Base-by-base conservation (phyloP, 1,284 basidiomycete species). In the Leccinum huronense region DNA sequence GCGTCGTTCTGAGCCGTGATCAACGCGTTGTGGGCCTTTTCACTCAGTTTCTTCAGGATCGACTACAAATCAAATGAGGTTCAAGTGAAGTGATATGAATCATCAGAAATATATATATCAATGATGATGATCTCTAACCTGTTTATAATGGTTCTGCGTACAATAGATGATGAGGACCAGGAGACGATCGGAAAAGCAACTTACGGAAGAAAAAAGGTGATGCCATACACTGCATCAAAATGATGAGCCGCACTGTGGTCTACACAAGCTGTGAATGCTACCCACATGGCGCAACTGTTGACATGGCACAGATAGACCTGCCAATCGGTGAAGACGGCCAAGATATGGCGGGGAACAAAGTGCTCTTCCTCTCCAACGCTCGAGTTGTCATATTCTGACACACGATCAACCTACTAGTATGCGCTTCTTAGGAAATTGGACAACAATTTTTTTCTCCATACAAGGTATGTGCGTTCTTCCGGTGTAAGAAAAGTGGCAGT, bases 141-240 rank as follows among this genome's bases (percentile, higher is more conserved):
- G 33, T 82, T 79, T 71, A 90, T 89, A 60, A 89, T 89, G 2
- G 87, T 84, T 40, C 87, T 89, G 59, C 5, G 7, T 27, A 27
- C 23, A 34, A 8, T 19, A 36, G n/a, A 27, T 9, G 2, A 34
- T 13, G 27, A 33, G 2, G 19, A 30, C 23, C 23, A 33, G 19
- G 58, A 51, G 38, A 7, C 5, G 9, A 33, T 36, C 11, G 23
- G 5, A 16, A n/a, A 10, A 48, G 8, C 5, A 5, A 79, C 85
- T 69, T 68, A 88, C 84, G 88, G 88, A 23, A 89, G 73, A 77
- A 89, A 89, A 31, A 88, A 77, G 0, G 85, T 86, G 55, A 89
- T 87, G 1, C 87, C 87, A 65, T 80, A 81, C 0, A 83, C 81
- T 79, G 30, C n/a, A 16, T 14, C 60, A 31, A 71, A 10, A 63